Evolutionary conservation across 352 stramenopile genomes (phyloP).

Genomic region (Globisporangium recalcitrans): DNA sequence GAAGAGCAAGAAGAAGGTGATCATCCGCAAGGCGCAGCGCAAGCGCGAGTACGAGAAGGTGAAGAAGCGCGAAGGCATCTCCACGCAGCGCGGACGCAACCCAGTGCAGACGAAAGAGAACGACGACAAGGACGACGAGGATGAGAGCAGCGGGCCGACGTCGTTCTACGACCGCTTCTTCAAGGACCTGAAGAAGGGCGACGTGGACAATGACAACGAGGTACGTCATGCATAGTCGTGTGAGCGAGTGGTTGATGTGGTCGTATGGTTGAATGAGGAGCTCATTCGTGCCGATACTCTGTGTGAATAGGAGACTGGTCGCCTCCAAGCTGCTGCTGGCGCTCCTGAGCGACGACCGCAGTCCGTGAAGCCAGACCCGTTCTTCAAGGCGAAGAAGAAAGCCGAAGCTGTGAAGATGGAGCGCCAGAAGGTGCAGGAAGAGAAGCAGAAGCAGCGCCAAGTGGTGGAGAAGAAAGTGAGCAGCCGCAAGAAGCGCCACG

Average conservation of each 20-base stretch:
- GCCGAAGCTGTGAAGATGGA: slow-evolving; percentile 49
- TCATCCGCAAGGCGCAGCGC: slow-evolving; percentile 76
- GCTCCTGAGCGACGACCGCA: slow-evolving; percentile 14
- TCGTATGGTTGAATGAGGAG: background rate
- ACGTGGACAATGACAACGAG: slow-evolving; percentile 24
- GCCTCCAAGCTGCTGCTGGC: slow-evolving; percentile 12
- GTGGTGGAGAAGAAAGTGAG: slow-evolving; percentile 71
- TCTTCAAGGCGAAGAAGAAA: slow-evolving; percentile 84
- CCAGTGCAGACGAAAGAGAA: slow-evolving; percentile 11
- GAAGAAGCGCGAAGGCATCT: slow-evolving; percentile 49
- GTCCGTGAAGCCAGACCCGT: slow-evolving; percentile 57
- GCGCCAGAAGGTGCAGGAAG: slow-evolving; percentile 33
- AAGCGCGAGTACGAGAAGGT: slow-evolving; percentile 80
- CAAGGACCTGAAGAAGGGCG: slow-evolving; percentile 43
- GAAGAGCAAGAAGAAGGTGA: slow-evolving; percentile 80
- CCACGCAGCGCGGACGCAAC: slow-evolving; percentile 16
- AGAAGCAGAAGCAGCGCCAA: slow-evolving; percentile 45
- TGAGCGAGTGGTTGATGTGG: background rate
- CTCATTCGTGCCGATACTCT: background rate
- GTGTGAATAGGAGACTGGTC: background rate
- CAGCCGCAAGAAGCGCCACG: slow-evolving; percentile 82
- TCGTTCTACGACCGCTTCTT: slow-evolving; percentile 86
- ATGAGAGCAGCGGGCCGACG: slow-evolving; percentile 15
- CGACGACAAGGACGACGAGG: slow-evolving; percentile 4
- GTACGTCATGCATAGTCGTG: background rate